Base-by-base conservation (phyloP, 352 stramenopile species). In the Globisporangium camurandrum region DNA sequence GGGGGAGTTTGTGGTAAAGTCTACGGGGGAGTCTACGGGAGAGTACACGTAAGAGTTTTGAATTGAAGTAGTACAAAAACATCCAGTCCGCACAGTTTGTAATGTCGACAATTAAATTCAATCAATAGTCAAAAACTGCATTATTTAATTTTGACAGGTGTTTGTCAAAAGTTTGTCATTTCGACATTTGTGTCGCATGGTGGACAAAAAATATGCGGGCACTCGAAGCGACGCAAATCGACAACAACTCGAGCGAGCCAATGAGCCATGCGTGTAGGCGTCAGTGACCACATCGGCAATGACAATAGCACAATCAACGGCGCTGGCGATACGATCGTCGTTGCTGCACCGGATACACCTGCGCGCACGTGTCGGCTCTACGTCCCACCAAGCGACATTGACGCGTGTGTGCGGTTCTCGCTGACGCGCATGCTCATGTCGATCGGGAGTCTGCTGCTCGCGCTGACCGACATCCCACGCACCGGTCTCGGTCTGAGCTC, bases 381-480 rank as follows among this genome's bases (percentile, higher is more conserved):
- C 30, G 40, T 73, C 58, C 45, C 72, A 61, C 22, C 57, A 64
- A 22, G 72, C 67, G n/a, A 68, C 41, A 7, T 66, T 57, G 46
- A 76, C 54, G 28, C 47, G 0, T 62, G 17, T 28, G 57, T 79
- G 3, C 20, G 6, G 2, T 62, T 76, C 36, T 70, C 62, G 2
- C 48, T 53, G 16, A 23, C 57, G 10, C 62, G 63, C 17, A 67
- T 46, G 17, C 1, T 71, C 4, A 27, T 81, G 46, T 70, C 67
- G 1, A 6, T 72, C 1, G 16, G 79, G 10, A 57, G 57, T 16
- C n/a, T 86, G n/a, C 14, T 64, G 3, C 62, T 86, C 7, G 54
- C 69, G 1, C 17, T 63, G 14, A 74, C 71, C 4, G 74, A 86
- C 27, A 80, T 84, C n/a, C 71, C 69, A 16, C 69, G 74, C 11